Percentiles rank a stretch among this genome's conserved stretches.
Conservation (phyloP, 1,284 basidiomycete genomes). For the Cutaneotrichosporon sp. region DNA sequence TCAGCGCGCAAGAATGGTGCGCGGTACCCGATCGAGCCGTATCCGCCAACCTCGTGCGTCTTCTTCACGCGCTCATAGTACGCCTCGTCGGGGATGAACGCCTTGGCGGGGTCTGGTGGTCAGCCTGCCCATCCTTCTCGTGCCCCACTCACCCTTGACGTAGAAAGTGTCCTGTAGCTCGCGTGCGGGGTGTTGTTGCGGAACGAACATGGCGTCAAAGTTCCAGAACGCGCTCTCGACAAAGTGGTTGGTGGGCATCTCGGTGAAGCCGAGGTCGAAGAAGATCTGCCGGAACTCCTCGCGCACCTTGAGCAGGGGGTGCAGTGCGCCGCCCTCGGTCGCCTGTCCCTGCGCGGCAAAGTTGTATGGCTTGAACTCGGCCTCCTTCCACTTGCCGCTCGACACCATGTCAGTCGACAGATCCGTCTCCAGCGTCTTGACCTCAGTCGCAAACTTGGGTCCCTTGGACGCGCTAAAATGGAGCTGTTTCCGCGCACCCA, state of each 20-base stretch:
- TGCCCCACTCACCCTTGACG: constrained; percentile 68
- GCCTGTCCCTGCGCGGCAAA: constrained; percentile 94
- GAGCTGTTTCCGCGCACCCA: constrained; percentile 73
- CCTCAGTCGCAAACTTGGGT: constrained; percentile 81
- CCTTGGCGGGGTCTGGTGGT: constrained; percentile 70
- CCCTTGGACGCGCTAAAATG: constrained; percentile 93
- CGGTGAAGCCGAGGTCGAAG: constrained; percentile 98
- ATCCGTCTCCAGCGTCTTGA: constrained; percentile 97
- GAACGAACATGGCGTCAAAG: constrained; percentile 97
- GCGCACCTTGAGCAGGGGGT: constrained; percentile 94
- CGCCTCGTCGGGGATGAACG: constrained; percentile 73
- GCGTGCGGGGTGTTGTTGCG: constrained; percentile 97
- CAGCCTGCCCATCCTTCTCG: background rate
- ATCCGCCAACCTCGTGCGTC: constrained; percentile 87
- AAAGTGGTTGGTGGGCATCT: constrained; percentile 98
- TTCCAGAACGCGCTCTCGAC: constrained; percentile 99
- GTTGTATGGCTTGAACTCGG: constrained; percentile 97
- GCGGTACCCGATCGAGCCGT: constrained; percentile 94
- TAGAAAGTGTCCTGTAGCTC: constrained; percentile 99
- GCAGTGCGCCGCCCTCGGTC: constrained; percentile 84
- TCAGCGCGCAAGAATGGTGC: constrained; percentile 95
- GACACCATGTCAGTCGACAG: constrained; percentile 89
- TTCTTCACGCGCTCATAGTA: constrained; percentile 88
- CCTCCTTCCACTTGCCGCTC: constrained; percentile 86
- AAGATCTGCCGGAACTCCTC: constrained; percentile 99